These are phyloP conservation scores for Calonectria pseudoreteaudii DNA, from an alignment of 2,329 filamentous ascomycete genomes.

Conservation along the genomic window DNA sequence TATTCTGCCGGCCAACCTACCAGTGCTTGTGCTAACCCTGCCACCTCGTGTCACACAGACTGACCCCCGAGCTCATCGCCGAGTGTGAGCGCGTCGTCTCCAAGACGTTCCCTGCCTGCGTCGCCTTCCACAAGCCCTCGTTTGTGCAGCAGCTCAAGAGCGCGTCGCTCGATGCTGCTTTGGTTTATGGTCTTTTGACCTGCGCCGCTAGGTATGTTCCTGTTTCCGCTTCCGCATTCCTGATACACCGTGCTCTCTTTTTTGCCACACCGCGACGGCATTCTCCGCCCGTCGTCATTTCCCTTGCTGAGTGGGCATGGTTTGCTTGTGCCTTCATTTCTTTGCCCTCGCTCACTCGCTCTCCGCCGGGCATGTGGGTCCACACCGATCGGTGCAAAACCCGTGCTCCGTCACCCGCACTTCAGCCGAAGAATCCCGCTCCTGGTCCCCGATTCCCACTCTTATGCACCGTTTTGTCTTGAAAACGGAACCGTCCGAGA, in stretches of 20 bases:
- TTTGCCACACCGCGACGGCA: conserved; percentile 9
- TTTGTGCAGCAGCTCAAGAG: conserved; percentile 72
- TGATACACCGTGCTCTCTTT: conserved; percentile 35
- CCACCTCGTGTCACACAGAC: conserved; percentile 47
- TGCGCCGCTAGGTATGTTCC: conserved; percentile 67
- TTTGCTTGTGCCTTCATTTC: conserved; percentile 36
- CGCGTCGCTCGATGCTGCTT: conserved; percentile 64
- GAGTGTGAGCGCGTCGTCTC: conserved; percentile 72
- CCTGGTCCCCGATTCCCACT: conserved; percentile 17
- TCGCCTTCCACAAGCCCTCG: conserved; percentile 72
- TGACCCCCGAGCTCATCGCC: conserved; percentile 68
- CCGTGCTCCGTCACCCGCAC: conserved; percentile 30
- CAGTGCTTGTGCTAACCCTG: conserved; percentile 39
- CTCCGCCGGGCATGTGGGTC: conserved; percentile 39
- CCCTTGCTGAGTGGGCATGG: conserved; percentile 12
- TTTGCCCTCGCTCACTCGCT: conserved; percentile 33
- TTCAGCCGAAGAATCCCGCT: conserved; percentile 38
- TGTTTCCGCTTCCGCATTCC: conserved; percentile 30
- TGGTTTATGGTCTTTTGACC: conserved; percentile 69
- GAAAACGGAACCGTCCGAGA: conserved; percentile 9
- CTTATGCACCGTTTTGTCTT: conserved; percentile 12
- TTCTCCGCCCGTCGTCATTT: conserved; percentile 24
- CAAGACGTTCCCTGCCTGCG: conserved; percentile 71
- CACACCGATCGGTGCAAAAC: conserved; percentile 39
- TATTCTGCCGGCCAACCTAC: conserved; percentile 2